A percentile compares a stretch with the other conserved stretches of the same genome.
phyloP scores from a whole-genome alignment of 2,329 filamentous ascomycete genomes.

The Mariannaea sp. region DNA sequence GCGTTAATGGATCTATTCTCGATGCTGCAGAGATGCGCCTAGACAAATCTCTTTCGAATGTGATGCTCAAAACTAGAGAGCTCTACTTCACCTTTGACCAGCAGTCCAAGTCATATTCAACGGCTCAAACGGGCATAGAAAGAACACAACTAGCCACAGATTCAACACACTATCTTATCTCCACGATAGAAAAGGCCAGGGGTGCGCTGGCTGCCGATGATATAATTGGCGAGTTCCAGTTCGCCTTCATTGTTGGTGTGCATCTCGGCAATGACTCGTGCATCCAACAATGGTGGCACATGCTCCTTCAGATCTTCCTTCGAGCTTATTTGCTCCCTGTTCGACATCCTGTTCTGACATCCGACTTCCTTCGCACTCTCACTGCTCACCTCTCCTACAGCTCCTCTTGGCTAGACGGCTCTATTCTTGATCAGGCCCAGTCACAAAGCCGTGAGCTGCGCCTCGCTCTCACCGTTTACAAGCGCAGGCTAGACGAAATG shows the following conservation, averaged over 20 bases:
- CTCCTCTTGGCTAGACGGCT: slow-evolving; percentile 53
- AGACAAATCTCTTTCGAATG: slow-evolving; percentile 44
- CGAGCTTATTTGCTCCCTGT: slow-evolving; percentile 53
- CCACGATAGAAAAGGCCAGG: slow-evolving; percentile 42
- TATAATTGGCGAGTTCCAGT: slow-evolving; percentile 64
- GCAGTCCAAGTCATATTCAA: slow-evolving; percentile 48
- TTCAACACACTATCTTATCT: slow-evolving; percentile 53
- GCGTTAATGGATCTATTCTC: slow-evolving; percentile 50
- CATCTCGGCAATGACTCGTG: slow-evolving; percentile 63
- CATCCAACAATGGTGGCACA: slow-evolving; percentile 66
- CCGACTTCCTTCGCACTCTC: slow-evolving; percentile 54
- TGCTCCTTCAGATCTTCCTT: slow-evolving; percentile 57
- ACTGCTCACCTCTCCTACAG: slow-evolving; percentile 61
- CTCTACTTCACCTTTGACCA: slow-evolving; percentile 56
- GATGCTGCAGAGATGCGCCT: slow-evolving; percentile 48
- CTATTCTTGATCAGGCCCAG: slow-evolving; percentile 47
- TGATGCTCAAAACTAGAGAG: slow-evolving; percentile 44
- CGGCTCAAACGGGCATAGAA: slow-evolving; percentile 43
- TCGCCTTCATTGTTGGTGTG: slow-evolving; percentile 62
- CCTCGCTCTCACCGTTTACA: slow-evolving; percentile 58
- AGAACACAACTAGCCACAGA: slow-evolving; percentile 53
- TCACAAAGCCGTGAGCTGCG: slow-evolving; percentile 46
- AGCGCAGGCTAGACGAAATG: slow-evolving; percentile 55
- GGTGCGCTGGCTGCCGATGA: slow-evolving; percentile 44
- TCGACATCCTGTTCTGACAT: slow-evolving; percentile 50